Percentiles rank a stretch among this genome's conserved stretches.
Evolutionary conservation across 139 green algal genomes (phyloP).

Genomic region (Pseudopediastrum boryanum): DNA sequence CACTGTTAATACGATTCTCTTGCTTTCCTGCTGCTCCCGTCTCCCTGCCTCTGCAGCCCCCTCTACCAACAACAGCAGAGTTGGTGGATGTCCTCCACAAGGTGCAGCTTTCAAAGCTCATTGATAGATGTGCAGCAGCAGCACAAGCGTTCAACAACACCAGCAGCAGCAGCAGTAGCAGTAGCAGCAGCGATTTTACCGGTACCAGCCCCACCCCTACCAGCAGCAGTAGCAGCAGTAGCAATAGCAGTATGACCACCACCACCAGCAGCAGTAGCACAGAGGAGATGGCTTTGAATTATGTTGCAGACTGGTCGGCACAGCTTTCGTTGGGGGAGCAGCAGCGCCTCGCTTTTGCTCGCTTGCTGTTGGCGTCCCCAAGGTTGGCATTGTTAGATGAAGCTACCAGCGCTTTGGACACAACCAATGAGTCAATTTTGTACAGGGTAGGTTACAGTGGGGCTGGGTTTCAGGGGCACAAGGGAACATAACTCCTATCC

Average conservation of each 20-base stretch:
- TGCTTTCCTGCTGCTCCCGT: not conserved
- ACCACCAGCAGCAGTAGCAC: not conserved
- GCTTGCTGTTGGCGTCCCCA: slow-evolving; percentile 81
- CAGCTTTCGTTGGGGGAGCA: slow-evolving; percentile 95
- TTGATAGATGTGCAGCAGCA: slow-evolving; percentile 51
- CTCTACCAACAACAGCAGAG: slow-evolving; percentile 68
- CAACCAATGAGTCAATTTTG: slow-evolving; percentile 82
- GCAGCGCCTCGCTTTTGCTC: slow-evolving; percentile 95
- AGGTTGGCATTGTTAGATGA: slow-evolving; percentile 94
- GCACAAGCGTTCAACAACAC: not conserved
- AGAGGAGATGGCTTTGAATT: slow-evolving; percentile 56
- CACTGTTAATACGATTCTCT: too few species aligned
- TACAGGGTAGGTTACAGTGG: slow-evolving; percentile 68
- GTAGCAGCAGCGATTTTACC: slow-evolving; percentile 2
- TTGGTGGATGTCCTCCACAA: slow-evolving; percentile 63
- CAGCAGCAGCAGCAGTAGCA: slow-evolving; percentile 14
- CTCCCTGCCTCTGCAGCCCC: not conserved
- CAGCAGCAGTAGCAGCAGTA: slow-evolving; percentile 15
- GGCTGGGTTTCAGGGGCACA: not conserved
- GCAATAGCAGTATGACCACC: not conserved
- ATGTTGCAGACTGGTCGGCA: slow-evolving; percentile 82
- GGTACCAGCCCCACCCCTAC: not conserved
- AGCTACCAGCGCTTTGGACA: slow-evolving; percentile 90
- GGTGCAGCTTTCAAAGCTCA: slow-evolving; percentile 69
- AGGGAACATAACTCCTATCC: not conserved